Base-by-base conservation (phyloP, 768 basidiomycete species). In the Basidioascus undulatus region DNA sequence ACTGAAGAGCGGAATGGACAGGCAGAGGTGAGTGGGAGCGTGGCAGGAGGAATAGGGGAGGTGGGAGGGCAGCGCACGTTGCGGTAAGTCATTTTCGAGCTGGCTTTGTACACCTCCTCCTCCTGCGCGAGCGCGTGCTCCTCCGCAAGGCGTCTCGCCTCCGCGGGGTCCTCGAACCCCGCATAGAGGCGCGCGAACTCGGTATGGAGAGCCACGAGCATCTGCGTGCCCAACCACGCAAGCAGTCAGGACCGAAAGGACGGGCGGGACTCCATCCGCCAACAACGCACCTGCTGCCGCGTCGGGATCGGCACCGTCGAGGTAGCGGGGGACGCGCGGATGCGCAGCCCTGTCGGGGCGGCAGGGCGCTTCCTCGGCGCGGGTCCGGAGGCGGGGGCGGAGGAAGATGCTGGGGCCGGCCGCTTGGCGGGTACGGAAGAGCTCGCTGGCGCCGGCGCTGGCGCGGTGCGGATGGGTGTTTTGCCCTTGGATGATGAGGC, bases 71-170 rank as follows among this genome's bases (percentile, higher is more conserved):
- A n/a, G 51, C 70, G 47, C 53, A 79, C 80, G 61, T 77, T 76
- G 37, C 81, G 76, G 57, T 89, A 89, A 0, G 81, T 81, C 35
- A 69, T 55, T 57, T 79, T 82, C 39, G 65, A 74, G 0, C 76
- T 70, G 45, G 70, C 71, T 20, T 62, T 63, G 57, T 83, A 84
- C 0, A 83, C 65, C 44, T 82, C 74, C 26, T 70, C 68, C 52
- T 89, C 84, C 51, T 89, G 82, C 37, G 61, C 67, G 9, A 83
- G 65, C 4, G 84, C 72, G 58, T 89, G 77, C 40, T 81, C 72
- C 0, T 72, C 60, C 0, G 81, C 76, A 16, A 86, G 55, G 19
- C 64, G 59, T 0, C 76, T 72, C 44, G 73, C 63, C 12, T 57
- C 43, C 3, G 68, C 57, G 3, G 68, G 57, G 35, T 83, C 59